A percentile compares a stretch with the other conserved stretches of the same genome.
These are phyloP conservation scores for Pestalotiopsis sp. DNA, from an alignment of 2,329 filamentous ascomycete genomes.

Conservation along the genomic window DNA sequence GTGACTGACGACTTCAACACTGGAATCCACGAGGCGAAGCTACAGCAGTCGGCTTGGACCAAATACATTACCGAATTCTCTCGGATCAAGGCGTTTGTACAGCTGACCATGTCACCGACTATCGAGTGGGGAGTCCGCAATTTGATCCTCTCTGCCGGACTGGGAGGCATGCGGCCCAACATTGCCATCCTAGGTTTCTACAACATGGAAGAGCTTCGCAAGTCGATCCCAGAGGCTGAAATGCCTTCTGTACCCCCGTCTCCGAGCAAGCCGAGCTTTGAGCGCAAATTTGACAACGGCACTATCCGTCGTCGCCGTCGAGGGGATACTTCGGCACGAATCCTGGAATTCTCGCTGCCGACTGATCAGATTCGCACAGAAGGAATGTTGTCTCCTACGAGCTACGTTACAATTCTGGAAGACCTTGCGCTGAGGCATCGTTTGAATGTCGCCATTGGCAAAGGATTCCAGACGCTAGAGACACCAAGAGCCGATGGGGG, in stretches of 20 bases:
- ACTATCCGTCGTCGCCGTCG: constrained; percentile 44
- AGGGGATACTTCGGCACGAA: constrained; percentile 57
- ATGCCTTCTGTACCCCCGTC: constrained; percentile 54
- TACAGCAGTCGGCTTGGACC: constrained; percentile 82
- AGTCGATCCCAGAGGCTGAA: constrained; percentile 57
- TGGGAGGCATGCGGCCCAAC: constrained; percentile 88
- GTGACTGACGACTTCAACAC: constrained; percentile 80
- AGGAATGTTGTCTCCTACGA: constrained; percentile 68
- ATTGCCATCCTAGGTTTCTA: constrained; percentile 83
- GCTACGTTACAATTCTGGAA: constrained; percentile 82
- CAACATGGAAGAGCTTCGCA: constrained; percentile 76
- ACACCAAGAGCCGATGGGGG: constrained; percentile 63
- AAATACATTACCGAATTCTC: constrained; percentile 83
- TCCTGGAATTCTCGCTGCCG: constrained; percentile 63
- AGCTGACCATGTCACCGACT: constrained; percentile 80
- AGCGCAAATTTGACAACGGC: constrained; percentile 35
- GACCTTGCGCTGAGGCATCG: constrained; percentile 78
- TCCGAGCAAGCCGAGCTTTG: constrained; percentile 33
- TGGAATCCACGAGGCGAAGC: constrained; percentile 78
- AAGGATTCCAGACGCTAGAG: constrained; percentile 78
- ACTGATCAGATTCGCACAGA: constrained; percentile 73
- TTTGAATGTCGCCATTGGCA: constrained; percentile 83
- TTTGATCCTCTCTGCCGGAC: constrained; percentile 76
- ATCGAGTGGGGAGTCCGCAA: constrained; percentile 87
- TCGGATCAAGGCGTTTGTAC: constrained; percentile 86